These are phyloP conservation scores for Cynara cardunculus DNA, from an alignment of 129 eudicot species.

Conservation along the genomic window DNA sequence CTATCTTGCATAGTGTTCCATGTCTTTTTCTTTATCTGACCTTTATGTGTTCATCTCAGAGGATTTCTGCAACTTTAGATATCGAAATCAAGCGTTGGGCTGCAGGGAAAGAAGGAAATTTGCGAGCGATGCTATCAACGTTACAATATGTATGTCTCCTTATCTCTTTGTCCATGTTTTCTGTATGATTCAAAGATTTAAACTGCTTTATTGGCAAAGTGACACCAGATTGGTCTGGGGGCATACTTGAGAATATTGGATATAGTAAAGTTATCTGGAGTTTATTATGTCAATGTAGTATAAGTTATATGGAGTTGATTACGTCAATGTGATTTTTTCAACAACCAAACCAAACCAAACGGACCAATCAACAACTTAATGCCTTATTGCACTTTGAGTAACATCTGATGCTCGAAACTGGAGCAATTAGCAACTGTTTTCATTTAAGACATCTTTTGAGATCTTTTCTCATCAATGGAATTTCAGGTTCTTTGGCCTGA, in stretches of 20 bases:
- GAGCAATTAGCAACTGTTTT: neutral
- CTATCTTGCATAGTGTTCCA: neutral
- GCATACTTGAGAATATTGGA: neutral
- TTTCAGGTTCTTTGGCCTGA: conserved; percentile 93
- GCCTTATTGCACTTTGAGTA: conserved; percentile 4
- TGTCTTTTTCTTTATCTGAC: conserved; percentile 10
- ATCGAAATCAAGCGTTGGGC: conserved; percentile 90
- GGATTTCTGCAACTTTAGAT: conserved; percentile 79
- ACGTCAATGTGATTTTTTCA: neutral
- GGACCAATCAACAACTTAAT: neutral
- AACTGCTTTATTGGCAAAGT: neutral
- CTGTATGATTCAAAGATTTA: neutral
- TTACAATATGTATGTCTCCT: conserved; percentile 72
- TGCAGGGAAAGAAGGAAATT: conserved; percentile 94
- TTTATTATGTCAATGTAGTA: neutral
- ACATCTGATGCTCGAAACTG: neutral
- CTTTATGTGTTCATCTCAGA: conserved; percentile 41
- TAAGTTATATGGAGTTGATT: no score
- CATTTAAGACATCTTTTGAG: neutral
- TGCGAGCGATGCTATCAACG: conserved; percentile 85
- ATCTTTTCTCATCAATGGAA: conserved; percentile 1
- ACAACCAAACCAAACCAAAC: neutral
- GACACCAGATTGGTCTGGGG: neutral
- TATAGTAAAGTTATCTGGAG: neutral
- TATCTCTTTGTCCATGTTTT: conserved; percentile 8